Evolutionary conservation across 371 early-diverging fungal genomes (phyloP).

Genomic region (Mortierella sp.): DNA sequence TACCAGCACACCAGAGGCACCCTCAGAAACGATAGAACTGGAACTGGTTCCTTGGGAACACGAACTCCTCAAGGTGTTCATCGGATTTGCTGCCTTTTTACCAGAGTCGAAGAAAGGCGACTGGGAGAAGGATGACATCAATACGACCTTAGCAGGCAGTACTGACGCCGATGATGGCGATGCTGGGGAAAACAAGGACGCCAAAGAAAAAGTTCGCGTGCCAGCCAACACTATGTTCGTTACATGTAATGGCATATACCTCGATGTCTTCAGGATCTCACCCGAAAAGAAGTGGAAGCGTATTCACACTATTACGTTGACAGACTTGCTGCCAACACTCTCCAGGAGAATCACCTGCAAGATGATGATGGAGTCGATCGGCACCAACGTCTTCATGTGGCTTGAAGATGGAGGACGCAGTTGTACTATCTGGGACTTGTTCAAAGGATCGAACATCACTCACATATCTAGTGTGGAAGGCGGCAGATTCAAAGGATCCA

Average conservation of each 20-base stretch:
- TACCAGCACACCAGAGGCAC: background rate
- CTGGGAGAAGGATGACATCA: constrained; percentile 54
- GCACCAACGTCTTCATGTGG: constrained; percentile 51
- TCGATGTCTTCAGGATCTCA: constrained; percentile 42
- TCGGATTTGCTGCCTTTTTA: constrained; percentile 69
- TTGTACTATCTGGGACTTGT: constrained; percentile 48
- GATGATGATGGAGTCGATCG: constrained; percentile 53
- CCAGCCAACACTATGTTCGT: constrained; percentile 20
- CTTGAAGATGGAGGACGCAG: constrained; percentile 49
- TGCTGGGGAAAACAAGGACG: background rate
- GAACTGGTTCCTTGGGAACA: constrained; percentile 15
- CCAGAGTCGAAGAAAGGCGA: constrained; percentile 66
- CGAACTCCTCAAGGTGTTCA: constrained; percentile 55
- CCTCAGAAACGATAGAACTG: constrained; percentile 5
- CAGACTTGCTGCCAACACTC: constrained; percentile 46
- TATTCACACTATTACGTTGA: constrained; percentile 33
- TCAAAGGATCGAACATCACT: constrained; percentile 46
- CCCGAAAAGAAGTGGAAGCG: constrained; percentile 40
- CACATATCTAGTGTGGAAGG: constrained; percentile 52
- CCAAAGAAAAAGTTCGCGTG: constrained; percentile 1
- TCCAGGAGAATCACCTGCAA: constrained; percentile 51
- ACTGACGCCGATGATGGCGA: constrained; percentile 5
- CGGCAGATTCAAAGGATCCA: constrained; percentile 41
- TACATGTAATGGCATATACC: constrained; percentile 41
- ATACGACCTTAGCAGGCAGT: constrained; percentile 29